phyloP scores from a whole-genome alignment of 257 asterid genomes.

The Fraxinus excelsior region DNA sequence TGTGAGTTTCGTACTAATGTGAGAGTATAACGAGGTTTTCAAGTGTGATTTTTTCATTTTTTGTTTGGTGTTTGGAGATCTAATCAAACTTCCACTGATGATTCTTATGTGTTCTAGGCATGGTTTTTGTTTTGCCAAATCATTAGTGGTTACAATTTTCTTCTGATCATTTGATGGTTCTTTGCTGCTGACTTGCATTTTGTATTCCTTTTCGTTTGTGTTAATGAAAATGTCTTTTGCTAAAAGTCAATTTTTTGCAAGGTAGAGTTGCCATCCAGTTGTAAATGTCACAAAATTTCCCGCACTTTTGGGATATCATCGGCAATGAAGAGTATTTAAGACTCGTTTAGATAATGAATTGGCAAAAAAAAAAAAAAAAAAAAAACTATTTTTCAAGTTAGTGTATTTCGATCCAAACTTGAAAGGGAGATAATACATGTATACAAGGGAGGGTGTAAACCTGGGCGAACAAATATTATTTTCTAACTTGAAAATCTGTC shows the following conservation, averaged over 20 bases:
- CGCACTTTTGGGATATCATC: neutral
- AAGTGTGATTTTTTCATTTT: slow-evolving; percentile 38
- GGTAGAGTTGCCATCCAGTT: no score
- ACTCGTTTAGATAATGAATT: no score
- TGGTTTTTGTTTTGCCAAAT: slow-evolving; percentile 73
- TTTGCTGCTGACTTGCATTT: slow-evolving; percentile 28
- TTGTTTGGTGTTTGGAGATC: slow-evolving; percentile 32
- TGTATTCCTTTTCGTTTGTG: neutral
- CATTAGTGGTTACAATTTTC: slow-evolving; percentile 58
- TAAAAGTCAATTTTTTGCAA: neutral
- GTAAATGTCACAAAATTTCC: neutral
- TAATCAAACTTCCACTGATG: slow-evolving; percentile 39
- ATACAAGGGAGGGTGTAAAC: no score
- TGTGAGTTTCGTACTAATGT: slow-evolving; percentile 34
- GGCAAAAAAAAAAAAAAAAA: no score
- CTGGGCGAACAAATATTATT: no score
- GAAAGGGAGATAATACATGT: no score
- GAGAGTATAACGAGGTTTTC: slow-evolving; percentile 25
- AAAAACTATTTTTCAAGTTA: no score
- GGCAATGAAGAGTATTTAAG: neutral
- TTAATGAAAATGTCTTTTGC: neutral
- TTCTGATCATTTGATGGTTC: slow-evolving; percentile 48
- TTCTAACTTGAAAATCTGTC: no score
- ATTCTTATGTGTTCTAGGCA: slow-evolving; percentile 57
- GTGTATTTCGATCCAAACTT: no score